These are phyloP conservation scores for Fonsecaea nubica DNA, from an alignment of 2,329 filamentous ascomycete species.

Conservation along the genomic window DNA sequence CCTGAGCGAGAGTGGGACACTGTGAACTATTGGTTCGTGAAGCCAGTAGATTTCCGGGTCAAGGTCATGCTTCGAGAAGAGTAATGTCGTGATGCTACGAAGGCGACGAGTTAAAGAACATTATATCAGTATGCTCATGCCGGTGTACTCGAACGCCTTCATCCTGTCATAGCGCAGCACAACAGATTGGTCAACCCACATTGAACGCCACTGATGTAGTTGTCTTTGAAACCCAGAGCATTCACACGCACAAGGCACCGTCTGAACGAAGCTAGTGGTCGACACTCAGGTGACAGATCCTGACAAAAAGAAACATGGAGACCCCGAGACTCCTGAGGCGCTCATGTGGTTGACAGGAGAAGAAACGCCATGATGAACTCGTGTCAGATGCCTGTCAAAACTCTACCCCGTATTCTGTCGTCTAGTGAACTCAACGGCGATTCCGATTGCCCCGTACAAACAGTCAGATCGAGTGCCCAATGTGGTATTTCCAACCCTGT, in stretches of 20 bases:
- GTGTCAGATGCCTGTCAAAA: not conserved
- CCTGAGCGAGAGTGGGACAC: constrained; percentile 35
- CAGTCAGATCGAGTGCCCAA: not conserved
- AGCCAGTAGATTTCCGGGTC: constrained; percentile 49
- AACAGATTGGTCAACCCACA: not conserved
- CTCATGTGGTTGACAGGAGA: constrained; percentile 26
- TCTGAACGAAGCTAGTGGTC: not conserved
- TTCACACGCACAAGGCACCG: not conserved
- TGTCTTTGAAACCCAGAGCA: too few species aligned
- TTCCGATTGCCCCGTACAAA: not conserved
- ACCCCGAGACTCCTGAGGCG: constrained; percentile 2
- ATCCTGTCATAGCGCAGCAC: not conserved
- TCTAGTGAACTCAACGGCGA: not conserved
- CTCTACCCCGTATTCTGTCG: not conserved
- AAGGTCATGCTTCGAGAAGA: constrained; percentile 36
- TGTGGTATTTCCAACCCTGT: not conserved
- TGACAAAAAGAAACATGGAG: not conserved
- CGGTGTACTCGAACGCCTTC: not conserved
- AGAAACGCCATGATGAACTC: not conserved
- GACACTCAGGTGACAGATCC: not conserved
- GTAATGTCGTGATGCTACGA: not conserved
- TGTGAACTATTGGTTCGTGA: constrained; percentile 39
- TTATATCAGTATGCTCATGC: not conserved
- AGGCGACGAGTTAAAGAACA: not conserved
- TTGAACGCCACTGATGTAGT: constrained; percentile 1